Evolutionary conservation across 2,329 filamentous ascomycete species (phyloP).

Genomic region (Ophiostoma australiae): DNA sequence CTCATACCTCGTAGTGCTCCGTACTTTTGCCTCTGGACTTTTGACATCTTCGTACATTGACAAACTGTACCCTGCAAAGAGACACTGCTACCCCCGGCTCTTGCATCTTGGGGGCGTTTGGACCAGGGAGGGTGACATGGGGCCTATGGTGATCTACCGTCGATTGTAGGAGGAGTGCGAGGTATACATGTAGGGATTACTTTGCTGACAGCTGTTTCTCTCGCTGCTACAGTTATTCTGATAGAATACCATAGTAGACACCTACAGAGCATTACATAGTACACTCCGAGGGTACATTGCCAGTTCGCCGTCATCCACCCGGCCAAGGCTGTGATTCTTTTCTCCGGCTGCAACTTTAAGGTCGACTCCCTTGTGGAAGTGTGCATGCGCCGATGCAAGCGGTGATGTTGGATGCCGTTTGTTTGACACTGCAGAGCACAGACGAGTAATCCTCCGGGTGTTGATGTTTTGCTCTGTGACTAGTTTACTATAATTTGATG

Average conservation of each 20-base stretch:
- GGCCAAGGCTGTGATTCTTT: slow-evolving; percentile 12
- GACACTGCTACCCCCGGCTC: slow-evolving; percentile 8
- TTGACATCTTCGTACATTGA: background rate
- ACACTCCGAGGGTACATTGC: background rate
- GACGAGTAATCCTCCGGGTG: background rate
- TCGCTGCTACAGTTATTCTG: background rate
- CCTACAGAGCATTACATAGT: no score
- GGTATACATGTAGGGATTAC: no score
- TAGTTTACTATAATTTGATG: background rate
- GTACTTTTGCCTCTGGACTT: no score
- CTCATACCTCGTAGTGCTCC: background rate
- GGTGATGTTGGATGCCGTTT: background rate
- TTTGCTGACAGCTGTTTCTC: background rate
- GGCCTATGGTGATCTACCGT: slow-evolving; percentile 9
- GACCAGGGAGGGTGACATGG: slow-evolving; percentile 13
- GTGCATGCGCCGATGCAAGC: background rate
- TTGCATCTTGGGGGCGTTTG: slow-evolving; percentile 10
- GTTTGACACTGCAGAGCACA: background rate
- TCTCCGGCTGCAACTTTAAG: slow-evolving; percentile 11
- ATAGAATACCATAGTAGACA: no score
- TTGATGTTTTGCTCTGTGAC: background rate
- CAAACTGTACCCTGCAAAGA: background rate
- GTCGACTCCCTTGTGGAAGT: background rate
- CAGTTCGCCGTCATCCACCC: background rate
- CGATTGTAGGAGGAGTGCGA: background rate